phyloP scores from a whole-genome alignment of 495 filamentous ascomycete genomes.

The Penicillium roqueforti region DNA sequence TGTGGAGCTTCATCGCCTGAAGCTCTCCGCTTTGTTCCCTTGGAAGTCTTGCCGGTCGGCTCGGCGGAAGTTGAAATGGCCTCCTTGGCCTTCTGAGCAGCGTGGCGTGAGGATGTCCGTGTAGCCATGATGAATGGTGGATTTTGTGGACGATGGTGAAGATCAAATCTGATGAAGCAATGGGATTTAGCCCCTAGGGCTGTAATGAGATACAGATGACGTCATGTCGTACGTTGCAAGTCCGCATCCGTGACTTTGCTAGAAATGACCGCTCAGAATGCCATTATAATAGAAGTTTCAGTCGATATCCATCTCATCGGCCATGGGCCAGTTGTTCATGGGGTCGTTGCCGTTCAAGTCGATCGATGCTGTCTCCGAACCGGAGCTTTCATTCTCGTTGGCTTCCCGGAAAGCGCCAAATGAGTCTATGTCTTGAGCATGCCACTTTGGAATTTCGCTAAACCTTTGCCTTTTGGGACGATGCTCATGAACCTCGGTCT shows the following conservation, averaged over 20 bases:
- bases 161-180: neutral
- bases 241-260: neutral
- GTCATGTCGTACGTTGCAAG: slow-evolving; percentile 12
- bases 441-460: slow-evolving; percentile 16
- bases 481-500: slow-evolving; percentile 10
- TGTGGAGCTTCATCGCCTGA: slow-evolving; percentile 20
- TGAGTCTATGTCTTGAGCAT: slow-evolving; percentile 3
- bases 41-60: slow-evolving; percentile 17
- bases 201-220: slow-evolving; percentile 23
- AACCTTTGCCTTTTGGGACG: slow-evolving; percentile 28
- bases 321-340: slow-evolving; percentile 8
- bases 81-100: slow-evolving; percentile 45
- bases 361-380: slow-evolving; percentile 20
- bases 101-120: slow-evolving; percentile 41
- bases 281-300: slow-evolving; percentile 11
- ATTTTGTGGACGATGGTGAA: neutral
- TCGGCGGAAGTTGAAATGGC: slow-evolving; percentile 33
- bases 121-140: slow-evolving; percentile 25
- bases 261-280: neutral
- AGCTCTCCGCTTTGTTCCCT: slow-evolving; percentile 37
- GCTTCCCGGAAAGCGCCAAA: slow-evolving; percentile 17
- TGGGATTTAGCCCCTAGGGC: neutral
- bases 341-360: slow-evolving; percentile 12
- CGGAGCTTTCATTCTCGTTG: slow-evolving; percentile 19
- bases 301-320: slow-evolving; percentile 33